Percentiles rank a stretch among this genome's conserved stretches.
These are phyloP conservation scores for Aspergillus sp. DNA, from an alignment of 2,329 filamentous ascomycete genomes.

Conservation along the genomic window DNA sequence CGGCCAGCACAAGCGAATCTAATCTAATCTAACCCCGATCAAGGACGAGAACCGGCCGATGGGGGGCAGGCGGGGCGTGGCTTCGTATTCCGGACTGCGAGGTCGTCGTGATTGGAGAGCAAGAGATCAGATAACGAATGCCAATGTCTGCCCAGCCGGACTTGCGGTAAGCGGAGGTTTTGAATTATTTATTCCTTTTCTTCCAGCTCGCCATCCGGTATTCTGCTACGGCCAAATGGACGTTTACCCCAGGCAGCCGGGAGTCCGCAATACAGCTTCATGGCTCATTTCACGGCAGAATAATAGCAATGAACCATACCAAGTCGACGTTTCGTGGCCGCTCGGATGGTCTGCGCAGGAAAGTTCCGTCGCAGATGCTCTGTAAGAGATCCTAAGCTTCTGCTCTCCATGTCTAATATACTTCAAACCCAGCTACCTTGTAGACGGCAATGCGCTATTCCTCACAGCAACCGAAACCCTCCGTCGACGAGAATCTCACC, in stretches of 20 bases:
- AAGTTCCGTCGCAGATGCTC: slow-evolving; percentile 10
- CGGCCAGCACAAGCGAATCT: not conserved
- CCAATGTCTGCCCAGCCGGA: not conserved
- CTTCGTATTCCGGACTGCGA: too few species aligned
- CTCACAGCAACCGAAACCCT: slow-evolving; percentile 25
- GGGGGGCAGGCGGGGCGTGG: not conserved
- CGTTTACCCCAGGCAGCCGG: not conserved
- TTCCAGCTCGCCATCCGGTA: not conserved
- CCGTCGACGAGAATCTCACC: slow-evolving; percentile 18
- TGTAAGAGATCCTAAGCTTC: slow-evolving; percentile 16
- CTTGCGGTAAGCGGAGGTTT: not conserved
- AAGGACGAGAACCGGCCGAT: not conserved
- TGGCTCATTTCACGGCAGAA: slow-evolving; percentile 13
- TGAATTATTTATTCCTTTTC: not conserved
- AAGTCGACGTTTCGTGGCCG: slow-evolving; percentile 28
- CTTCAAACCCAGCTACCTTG: slow-evolving; percentile 20
- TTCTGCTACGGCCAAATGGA: slow-evolving; percentile 10
- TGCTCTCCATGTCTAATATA: too few species aligned
- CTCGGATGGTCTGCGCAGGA: slow-evolving; percentile 19
- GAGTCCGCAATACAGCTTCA: slow-evolving; percentile 13
- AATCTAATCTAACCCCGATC: slow-evolving; percentile 7
- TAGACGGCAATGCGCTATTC: slow-evolving; percentile 31
- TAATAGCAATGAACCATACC: slow-evolving; percentile 11
- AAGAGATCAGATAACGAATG: slow-evolving; percentile 5
- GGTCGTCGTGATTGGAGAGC: not conserved